phyloP scores from a whole-genome alignment of 139 green algal species.

The Zygnema circumcarinatum region DNA sequence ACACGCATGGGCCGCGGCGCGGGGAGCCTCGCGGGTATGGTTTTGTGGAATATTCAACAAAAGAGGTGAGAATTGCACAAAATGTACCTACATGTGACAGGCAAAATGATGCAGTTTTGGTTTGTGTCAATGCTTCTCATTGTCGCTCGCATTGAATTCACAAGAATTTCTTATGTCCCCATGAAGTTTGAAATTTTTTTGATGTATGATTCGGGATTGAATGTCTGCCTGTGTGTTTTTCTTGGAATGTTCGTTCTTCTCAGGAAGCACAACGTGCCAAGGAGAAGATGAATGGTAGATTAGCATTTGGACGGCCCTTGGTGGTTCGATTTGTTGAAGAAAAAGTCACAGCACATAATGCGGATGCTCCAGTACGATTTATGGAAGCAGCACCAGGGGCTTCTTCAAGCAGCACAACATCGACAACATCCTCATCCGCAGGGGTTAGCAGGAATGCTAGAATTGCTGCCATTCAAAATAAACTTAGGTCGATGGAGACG shows the following conservation, averaged over 20 bases:
- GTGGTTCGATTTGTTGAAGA: constrained; percentile 59
- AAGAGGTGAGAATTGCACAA: constrained; percentile 33
- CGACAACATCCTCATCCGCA: neutral
- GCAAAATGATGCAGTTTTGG: too few relatives aligned
- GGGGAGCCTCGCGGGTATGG: constrained; percentile 51
- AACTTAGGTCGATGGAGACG: constrained; percentile 27
- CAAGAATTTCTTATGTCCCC: too few relatives aligned
- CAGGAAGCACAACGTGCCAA: constrained; percentile 46
- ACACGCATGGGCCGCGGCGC: constrained; percentile 30
- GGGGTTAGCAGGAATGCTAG: constrained; percentile 14
- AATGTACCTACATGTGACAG: too few relatives aligned
- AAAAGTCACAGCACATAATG: constrained; percentile 47
- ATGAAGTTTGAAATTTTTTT: too few relatives aligned
- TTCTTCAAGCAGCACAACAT: neutral
- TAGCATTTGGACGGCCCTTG: constrained; percentile 44
- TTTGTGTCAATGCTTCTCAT: too few relatives aligned
- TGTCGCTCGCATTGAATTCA: too few relatives aligned
- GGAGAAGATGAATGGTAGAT: constrained; percentile 46
- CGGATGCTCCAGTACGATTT: constrained; percentile 27
- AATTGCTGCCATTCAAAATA: constrained; percentile 46
- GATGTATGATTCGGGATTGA: too few relatives aligned
- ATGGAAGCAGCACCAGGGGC: neutral
- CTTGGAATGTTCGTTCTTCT: too few relatives aligned
- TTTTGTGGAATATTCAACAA: constrained; percentile 53
- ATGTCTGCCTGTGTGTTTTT: too few relatives aligned